Percentiles rank a stretch among this genome's conserved stretches.
phyloP scores from a whole-genome alignment of 768 basidiomycete species.

The Sarcodon sp. region DNA sequence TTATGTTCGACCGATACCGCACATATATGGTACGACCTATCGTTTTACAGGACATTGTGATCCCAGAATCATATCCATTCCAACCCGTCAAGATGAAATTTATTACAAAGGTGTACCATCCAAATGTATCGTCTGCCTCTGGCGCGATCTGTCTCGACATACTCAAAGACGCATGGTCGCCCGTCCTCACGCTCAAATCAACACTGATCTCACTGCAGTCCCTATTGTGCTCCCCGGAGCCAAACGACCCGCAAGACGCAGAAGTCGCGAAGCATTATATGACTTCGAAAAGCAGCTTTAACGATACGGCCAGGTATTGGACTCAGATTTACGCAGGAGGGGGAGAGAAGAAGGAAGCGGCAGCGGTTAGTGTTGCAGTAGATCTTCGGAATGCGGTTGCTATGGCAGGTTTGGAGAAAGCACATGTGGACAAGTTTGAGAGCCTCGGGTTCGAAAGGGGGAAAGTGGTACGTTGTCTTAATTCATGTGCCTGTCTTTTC shows the following conservation, averaged over 20 bases:
- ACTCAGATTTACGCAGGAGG: conserved; percentile 85
- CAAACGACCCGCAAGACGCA: conserved; percentile 94
- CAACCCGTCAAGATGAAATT: conserved; percentile 99
- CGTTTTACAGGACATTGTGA: conserved; percentile 65
- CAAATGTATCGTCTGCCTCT: conserved; percentile 87
- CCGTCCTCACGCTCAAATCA: conserved; percentile 91
- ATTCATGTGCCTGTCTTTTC: not conserved
- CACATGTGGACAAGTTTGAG: conserved; percentile 78
- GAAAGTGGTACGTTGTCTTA: conserved; percentile 63
- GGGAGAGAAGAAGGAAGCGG: conserved; percentile 31
- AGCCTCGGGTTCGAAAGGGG: conserved; percentile 67
- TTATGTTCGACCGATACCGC: conserved; percentile 1
- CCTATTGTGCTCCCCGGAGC: conserved; percentile 86
- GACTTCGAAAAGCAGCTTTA: conserved; percentile 77
- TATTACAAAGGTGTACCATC: conserved; percentile 93
- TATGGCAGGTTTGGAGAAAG: conserved; percentile 71
- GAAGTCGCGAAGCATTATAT: conserved; percentile 97
- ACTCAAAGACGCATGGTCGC: conserved; percentile 86
- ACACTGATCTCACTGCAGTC: conserved; percentile 93
- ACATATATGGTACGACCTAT: not conserved
- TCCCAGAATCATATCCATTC: conserved; percentile 86
- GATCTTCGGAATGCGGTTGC: conserved; percentile 33
- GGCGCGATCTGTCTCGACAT: conserved; percentile 93
- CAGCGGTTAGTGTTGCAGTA: conserved; percentile 11
- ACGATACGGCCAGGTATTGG: conserved; percentile 91